Conservation (phyloP, 1,284 basidiomycete genomes). For the Vanrija humicola region DNA sequence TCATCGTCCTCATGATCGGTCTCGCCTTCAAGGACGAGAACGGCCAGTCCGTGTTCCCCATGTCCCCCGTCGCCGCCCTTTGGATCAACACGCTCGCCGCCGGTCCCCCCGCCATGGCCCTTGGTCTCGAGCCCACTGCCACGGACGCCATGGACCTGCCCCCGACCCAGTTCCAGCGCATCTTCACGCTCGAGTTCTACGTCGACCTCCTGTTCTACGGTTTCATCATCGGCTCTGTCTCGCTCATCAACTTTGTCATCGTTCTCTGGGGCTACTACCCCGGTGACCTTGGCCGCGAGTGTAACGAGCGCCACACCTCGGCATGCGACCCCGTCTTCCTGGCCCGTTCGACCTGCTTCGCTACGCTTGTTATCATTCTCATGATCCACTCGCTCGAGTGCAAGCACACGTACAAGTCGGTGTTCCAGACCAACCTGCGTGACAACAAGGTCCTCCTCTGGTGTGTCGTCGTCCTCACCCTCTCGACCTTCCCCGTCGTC, state of each 20-base stretch:
- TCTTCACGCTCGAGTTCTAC: slow-evolving; percentile 56
- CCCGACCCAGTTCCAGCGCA: slow-evolving; percentile 54
- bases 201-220: slow-evolving; percentile 63
- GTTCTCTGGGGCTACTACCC: slow-evolving; percentile 55
- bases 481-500: slow-evolving; percentile 45
- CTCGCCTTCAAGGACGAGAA: slow-evolving; percentile 62
- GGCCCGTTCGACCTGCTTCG: slow-evolving; percentile 57
- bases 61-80: slow-evolving; percentile 63
- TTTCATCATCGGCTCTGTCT: slow-evolving; percentile 59
- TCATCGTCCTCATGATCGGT: slow-evolving; percentile 60
- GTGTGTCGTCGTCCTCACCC: slow-evolving; percentile 44
- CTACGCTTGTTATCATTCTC: slow-evolving; percentile 56
- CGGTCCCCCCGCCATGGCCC: slow-evolving; percentile 59
- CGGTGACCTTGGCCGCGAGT: slow-evolving; percentile 44
- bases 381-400: slow-evolving; percentile 49
- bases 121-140: slow-evolving; percentile 59
- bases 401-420: slow-evolving; percentile 44
- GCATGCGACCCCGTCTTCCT: slow-evolving; percentile 51
- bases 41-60: slow-evolving; percentile 61
- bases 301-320: slow-evolving; percentile 50
- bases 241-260: slow-evolving; percentile 56
- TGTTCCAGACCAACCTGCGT: slow-evolving; percentile 55
- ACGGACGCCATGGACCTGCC: slow-evolving; percentile 59
- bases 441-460: slow-evolving; percentile 58
- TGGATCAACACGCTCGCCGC: slow-evolving; percentile 57